Evolutionary conservation across 768 basidiomycete species (phyloP).

Genomic region (Tricholoma hemisulphureum): DNA sequence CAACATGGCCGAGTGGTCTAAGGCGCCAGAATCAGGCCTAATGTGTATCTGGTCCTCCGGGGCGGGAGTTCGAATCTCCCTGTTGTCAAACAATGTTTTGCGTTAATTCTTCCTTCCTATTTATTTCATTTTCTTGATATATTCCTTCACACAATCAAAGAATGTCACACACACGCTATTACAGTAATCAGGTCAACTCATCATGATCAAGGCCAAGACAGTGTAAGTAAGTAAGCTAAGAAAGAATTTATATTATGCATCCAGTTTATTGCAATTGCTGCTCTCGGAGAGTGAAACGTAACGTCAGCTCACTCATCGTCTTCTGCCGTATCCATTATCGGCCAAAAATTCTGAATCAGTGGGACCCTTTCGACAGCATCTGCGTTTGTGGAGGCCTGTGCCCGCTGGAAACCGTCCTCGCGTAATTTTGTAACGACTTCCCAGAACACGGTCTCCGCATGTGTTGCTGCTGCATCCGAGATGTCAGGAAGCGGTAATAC

Average conservation of each 20-base stretch:
- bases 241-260: no score
- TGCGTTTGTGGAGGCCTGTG: background rate
- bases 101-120: background rate
- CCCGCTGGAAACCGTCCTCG: slow-evolving; percentile 2
- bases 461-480: slow-evolving; percentile 53
- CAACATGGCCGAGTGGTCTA: slow-evolving; percentile 55
- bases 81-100: slow-evolving; percentile 6
- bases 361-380: background rate
- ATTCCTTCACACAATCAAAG: no score
- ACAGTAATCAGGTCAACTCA: no score
- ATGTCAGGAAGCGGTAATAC: slow-evolving; percentile 45
- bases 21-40: slow-evolving; percentile 50
- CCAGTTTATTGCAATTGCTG: no score
- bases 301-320: slow-evolving; percentile 6
- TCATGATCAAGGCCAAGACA: no score
- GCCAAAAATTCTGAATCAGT: slow-evolving; percentile 19
- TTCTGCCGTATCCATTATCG: slow-evolving; percentile 11
- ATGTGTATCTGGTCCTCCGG: slow-evolving; percentile 14
- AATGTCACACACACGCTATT: no score
- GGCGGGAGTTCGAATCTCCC: slow-evolving; percentile 20
- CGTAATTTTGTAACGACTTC: slow-evolving; percentile 34
- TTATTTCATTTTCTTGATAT: no score
- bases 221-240: no score
- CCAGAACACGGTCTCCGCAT: slow-evolving; percentile 62
- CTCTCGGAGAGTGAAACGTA: no score